Base-by-base conservation (phyloP, 352 stramenopile genomes). In the Phytophthora pistaciae region DNA sequence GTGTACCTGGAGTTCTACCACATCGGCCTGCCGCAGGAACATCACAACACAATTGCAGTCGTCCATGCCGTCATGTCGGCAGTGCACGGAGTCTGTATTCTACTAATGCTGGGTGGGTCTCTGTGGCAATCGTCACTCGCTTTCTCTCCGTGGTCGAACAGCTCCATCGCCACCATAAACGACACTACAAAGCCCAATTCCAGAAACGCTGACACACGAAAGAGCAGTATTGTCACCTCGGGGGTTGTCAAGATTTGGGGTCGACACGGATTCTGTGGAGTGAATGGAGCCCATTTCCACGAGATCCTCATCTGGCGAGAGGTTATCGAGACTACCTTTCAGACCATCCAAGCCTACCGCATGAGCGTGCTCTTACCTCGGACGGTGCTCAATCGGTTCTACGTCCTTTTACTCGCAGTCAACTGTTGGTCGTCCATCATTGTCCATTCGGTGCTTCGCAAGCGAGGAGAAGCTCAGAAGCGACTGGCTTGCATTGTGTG, bases 371-470 rank as follows among this genome's bases (percentile, higher is more conserved):
- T 68, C 1, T 42, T 74, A 14, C 21, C 70, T 33, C 52, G 54
- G 2, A 52, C 64, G 9, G 54, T 66, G 21, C 59, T 83, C 21
- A 76, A 83, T 40, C 57, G 58, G 5, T 67, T 80, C 25, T 75
- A 72, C 8, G 72, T 73, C 3, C 20, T 40, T 2, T 54, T 82
- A 8, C 36, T 82, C 14, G 53, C 63, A 6, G 8, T 74, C 13
- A 77, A 77, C 42, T 77, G 64, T 46, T 77, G 55, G 65, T 59
- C 56, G 2, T 63, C 60, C 20, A 52, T 62, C 3, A 38, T 68
- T 53, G 48, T 70, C 1, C 25, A 64, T 20, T 33, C 18, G 9
- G 21, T 56, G 13, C 58, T 60, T 2, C 23, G 53, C 5, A 57
- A 38, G 10, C 48, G 13, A 18, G 8, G 58, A 9, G 60, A 74